Evolutionary conservation across 768 basidiomycete genomes (phyloP).

Genomic region (Mycena pura): DNA sequence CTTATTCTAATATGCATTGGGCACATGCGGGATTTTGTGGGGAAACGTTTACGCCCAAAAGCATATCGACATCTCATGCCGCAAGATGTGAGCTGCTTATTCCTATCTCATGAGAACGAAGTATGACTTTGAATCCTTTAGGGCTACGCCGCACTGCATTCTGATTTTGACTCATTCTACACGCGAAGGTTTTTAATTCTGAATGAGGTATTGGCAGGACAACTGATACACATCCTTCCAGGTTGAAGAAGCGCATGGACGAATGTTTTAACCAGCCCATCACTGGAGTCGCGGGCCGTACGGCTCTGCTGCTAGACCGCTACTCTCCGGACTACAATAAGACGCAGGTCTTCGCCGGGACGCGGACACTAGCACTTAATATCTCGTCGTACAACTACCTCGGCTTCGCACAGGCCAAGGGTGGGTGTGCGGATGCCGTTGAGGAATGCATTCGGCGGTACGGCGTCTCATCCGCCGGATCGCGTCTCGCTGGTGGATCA

Average conservation of each 20-base stretch:
- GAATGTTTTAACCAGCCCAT: slow-evolving; percentile 94
- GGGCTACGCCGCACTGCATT: slow-evolving; percentile 97
- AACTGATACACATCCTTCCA: no score
- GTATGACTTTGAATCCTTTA: slow-evolving; percentile 37
- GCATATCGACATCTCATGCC: slow-evolving; percentile 86
- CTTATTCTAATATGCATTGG: slow-evolving; percentile 91
- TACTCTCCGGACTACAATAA: slow-evolving; percentile 82
- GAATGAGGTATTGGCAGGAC: no score
- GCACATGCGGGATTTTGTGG: slow-evolving; percentile 94
- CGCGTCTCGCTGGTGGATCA: slow-evolving; percentile 85
- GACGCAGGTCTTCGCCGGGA: slow-evolving; percentile 79
- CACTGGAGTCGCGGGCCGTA: slow-evolving; percentile 95
- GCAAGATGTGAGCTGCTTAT: slow-evolving; percentile 68
- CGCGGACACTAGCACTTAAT: slow-evolving; percentile 87
- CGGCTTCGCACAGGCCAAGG: slow-evolving; percentile 93
- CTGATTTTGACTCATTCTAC: slow-evolving; percentile 99
- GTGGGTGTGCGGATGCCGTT: slow-evolving; percentile 94
- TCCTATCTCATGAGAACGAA: slow-evolving; percentile 12
- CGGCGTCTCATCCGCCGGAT: slow-evolving; percentile 78
- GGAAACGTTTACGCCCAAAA: slow-evolving; percentile 76
- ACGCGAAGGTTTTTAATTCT: no score
- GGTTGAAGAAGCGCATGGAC: slow-evolving; percentile 92
- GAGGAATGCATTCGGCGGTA: slow-evolving; percentile 83
- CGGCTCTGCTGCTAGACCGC: slow-evolving; percentile 86
- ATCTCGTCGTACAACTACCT: slow-evolving; percentile 99